These are phyloP conservation scores for Plantago major DNA, from an alignment of 257 asterid genomes.

Conservation along the genomic window DNA sequence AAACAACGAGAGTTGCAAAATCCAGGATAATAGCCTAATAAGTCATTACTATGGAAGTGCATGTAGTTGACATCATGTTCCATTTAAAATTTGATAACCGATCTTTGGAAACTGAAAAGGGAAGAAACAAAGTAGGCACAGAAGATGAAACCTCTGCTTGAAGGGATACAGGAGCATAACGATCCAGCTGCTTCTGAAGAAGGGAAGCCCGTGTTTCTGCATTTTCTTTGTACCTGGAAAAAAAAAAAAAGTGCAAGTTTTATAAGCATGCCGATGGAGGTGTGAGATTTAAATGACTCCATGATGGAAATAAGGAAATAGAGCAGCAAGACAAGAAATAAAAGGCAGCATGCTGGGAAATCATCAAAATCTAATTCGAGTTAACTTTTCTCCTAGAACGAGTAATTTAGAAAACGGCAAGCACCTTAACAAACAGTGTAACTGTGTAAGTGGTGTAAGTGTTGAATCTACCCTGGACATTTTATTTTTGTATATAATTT, in stretches of 20 bases:
- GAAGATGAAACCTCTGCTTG: constrained; percentile 64
- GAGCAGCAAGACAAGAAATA: background rate
- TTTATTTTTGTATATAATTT: too few relatives aligned
- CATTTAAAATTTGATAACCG: background rate
- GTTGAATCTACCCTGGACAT: too few relatives aligned
- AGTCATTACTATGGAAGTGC: background rate
- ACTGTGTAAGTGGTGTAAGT: too few relatives aligned
- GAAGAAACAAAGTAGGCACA: background rate
- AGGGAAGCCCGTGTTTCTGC: constrained; percentile 48
- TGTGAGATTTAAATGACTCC: too few relatives aligned
- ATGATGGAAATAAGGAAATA: too few relatives aligned
- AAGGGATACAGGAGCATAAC: constrained; percentile 78
- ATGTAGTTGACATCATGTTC: constrained; percentile 4
- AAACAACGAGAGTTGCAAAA: background rate
- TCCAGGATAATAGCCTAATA: background rate
- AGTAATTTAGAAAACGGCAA: background rate
- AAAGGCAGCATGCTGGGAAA: too few relatives aligned
- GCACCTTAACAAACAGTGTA: background rate
- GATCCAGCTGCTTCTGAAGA: constrained; percentile 75
- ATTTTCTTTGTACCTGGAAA: constrained; percentile 68
- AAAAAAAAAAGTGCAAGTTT: constrained; percentile 4
- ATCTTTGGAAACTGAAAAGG: constrained; percentile 11
- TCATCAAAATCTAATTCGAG: background rate
- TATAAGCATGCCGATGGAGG: constrained; percentile 7
- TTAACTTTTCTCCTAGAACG: background rate